Conservation (phyloP, 2,329 filamentous ascomycete species). For the Achaetomium macrosporum region DNA sequence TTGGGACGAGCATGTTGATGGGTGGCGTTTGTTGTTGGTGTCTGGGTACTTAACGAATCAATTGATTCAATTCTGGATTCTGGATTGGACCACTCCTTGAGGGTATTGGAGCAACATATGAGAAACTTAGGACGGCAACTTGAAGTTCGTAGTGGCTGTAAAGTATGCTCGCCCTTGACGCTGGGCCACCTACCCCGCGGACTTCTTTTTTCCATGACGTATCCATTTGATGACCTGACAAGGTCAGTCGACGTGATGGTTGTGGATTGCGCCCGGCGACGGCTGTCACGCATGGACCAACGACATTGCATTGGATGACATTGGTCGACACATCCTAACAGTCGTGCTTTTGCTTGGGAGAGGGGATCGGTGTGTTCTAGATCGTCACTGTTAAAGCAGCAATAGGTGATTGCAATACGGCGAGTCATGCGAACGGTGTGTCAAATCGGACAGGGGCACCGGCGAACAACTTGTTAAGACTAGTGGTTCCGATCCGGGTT, state of each 20-base stretch:
- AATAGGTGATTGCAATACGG: too few species aligned
- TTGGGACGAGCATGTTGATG: slow-evolving; percentile 4
- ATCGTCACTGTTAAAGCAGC: too few species aligned
- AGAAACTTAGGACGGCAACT: too few species aligned
- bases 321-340: neutral
- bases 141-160: neutral
- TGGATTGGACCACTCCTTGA: too few species aligned
- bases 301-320: slow-evolving; percentile 1
- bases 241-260: neutral
- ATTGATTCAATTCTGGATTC: too few species aligned
- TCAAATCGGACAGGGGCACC: too few species aligned
- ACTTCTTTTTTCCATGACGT: slow-evolving; percentile 4
- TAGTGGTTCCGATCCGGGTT: too few species aligned
- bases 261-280: neutral
- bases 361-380: too few species aligned
- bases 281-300: slow-evolving; percentile 1
- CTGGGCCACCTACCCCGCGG: neutral
- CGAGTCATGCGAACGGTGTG: neutral
- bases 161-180: neutral
- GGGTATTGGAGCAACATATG: too few species aligned
- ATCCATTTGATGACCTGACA: neutral
- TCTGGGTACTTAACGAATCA: too few species aligned
- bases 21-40: neutral
- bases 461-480: too few species aligned
- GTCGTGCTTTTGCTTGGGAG: neutral